phyloP scores from a whole-genome alignment of 1,284 basidiomycete genomes.

The Ceratobasidium sp. region DNA sequence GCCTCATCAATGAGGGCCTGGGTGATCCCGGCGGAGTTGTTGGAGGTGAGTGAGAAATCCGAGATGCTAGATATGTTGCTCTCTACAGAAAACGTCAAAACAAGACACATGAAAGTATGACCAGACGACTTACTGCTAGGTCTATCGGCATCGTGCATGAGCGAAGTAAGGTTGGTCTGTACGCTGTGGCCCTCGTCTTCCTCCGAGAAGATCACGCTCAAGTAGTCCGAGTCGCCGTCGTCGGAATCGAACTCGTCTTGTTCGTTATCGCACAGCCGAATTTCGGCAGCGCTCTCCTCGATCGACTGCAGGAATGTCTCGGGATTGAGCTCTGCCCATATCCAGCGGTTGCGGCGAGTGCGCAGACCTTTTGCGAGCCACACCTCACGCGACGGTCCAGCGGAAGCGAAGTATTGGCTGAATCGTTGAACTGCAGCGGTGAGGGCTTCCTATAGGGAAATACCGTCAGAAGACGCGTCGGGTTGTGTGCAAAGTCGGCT shows the following conservation, averaged over 20 bases:
- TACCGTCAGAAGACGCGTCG: neutral
- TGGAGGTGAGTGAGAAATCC: neutral
- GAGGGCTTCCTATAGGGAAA: constrained; percentile 22
- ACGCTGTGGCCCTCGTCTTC: constrained; percentile 36
- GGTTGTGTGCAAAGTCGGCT: neutral
- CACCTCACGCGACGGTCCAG: constrained; percentile 23
- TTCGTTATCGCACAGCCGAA: constrained; percentile 40
- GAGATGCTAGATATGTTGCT: constrained; percentile 26
- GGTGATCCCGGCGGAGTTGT: constrained; percentile 9
- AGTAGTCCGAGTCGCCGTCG: constrained; percentile 32
- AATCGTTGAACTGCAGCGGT: constrained; percentile 42
- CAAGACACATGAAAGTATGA: neutral
- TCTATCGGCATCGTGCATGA: constrained; percentile 2
- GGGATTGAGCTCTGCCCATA: constrained; percentile 39
- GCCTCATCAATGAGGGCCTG: constrained; percentile 48
- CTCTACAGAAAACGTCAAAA: neutral
- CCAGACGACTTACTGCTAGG: neutral
- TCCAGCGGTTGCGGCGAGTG: constrained; percentile 38
- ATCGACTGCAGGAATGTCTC: constrained; percentile 27
- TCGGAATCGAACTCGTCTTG: constrained; percentile 37
- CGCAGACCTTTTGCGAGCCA: constrained; percentile 41
- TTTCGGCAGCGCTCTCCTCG: constrained; percentile 33
- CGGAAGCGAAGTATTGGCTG: constrained; percentile 34
- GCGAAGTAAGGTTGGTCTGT: constrained; percentile 27
- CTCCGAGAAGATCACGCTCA: constrained; percentile 42